Percentiles rank a stretch among this genome's conserved stretches.
phyloP scores from a whole-genome alignment of 108 stramenopile species.

The Skeletonema tropicum region DNA sequence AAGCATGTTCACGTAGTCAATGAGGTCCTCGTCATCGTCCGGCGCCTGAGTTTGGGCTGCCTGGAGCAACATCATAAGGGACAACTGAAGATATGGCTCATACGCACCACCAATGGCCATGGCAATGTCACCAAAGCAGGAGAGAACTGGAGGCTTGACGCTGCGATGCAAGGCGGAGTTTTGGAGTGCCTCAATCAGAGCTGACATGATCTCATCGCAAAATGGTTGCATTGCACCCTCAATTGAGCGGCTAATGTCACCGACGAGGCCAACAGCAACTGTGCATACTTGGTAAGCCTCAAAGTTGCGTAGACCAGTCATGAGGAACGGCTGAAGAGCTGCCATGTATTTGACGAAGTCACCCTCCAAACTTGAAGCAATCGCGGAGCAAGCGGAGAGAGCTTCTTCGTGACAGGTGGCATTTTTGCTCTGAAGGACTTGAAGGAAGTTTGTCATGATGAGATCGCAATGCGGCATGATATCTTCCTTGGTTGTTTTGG shows the following conservation, averaged over 20 bases:
- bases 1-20: constrained; percentile 92
- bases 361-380: constrained; percentile 83
- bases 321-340: constrained; percentile 78
- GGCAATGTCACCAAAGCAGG: constrained; percentile 96
- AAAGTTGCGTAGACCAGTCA: constrained; percentile 87
- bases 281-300: constrained; percentile 93
- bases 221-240: constrained; percentile 85
- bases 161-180: constrained; percentile 82
- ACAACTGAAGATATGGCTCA: constrained; percentile 89
- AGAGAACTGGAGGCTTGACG: constrained; percentile 95
- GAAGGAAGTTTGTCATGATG: constrained; percentile 85
- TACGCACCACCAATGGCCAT: constrained; percentile 90
- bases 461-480: constrained; percentile 78
- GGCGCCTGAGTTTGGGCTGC: constrained; percentile 82
- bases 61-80: constrained; percentile 90
- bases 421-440: constrained; percentile 87
- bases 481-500: constrained; percentile 74
- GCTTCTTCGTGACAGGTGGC: constrained; percentile 94
- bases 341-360: constrained; percentile 94
- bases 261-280: constrained; percentile 91
- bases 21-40: constrained; percentile 94
- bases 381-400: constrained; percentile 87
- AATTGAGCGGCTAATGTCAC: constrained; percentile 91
- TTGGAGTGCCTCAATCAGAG: constrained; percentile 85
- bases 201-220: constrained; percentile 92